Evolutionary conservation across 1,139 yeast genomes (phyloP), one percentile per base, ranked within the genome.

Genomic region (Blastobotrys malaysiensis): DNA sequence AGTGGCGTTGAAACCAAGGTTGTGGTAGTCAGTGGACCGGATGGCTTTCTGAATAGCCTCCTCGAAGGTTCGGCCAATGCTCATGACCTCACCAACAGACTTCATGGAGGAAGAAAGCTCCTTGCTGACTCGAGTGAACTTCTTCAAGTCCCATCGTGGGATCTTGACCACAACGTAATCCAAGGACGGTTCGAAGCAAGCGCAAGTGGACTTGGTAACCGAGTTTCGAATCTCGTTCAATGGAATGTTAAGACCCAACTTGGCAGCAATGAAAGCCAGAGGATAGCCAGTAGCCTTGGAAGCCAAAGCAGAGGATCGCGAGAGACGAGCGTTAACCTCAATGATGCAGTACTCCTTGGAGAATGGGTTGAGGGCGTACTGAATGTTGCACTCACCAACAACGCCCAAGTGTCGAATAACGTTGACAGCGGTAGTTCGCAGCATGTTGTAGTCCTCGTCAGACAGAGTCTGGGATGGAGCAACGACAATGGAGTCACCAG

Each of bases 281-380:
- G 99, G 99, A 69, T 93, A 93, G 67, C 99, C 99, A 55, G 99
- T 93, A 45, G 99, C 99, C 78, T 93, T 93, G 45, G 99, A 93
- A 50, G 99, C 99, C 67, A 93, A 80, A 57, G 99, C 99, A 45
- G 99, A 93, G 54, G 99, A 93, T 74, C 99, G 86, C 21, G 98
- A 91, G 68, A 93, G 80, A 78, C 99, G 88, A 54, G 99, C 99
- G 72, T 93, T 93, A 61, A 93, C 99, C 77, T 93, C 99, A 72
- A 93, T 93, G 64, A 93, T 89, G 75, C 99, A 88, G 77, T 91
- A 93, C 71, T 93, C 99, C 73, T 88, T 86, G 59, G 95, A 86
- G 75, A 83, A 82, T 63, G 99, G 98, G 71, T 93, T 89, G 72
- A 93, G 81, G 55, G 99, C 98, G 71, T 93, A 93, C 74, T 93